Percentiles rank a stretch among this genome's conserved stretches.
Evolutionary conservation across 495 filamentous ascomycete genomes (phyloP).

Genomic region (Elasticomyces elasticus): DNA sequence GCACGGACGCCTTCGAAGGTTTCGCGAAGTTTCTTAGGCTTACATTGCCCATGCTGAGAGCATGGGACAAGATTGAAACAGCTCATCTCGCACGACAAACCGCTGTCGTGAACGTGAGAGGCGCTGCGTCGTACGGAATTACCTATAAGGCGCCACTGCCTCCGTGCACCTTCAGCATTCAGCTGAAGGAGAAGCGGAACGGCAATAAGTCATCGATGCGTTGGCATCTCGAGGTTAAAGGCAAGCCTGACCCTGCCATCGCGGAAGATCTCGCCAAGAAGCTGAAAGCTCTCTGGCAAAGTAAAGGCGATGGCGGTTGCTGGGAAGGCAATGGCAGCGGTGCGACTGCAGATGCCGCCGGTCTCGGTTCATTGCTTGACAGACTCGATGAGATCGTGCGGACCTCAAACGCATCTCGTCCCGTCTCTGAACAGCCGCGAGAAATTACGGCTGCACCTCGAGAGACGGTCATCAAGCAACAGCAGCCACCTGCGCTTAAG

Average conservation of each 20-base stretch:
- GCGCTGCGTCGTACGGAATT: conserved; percentile 23
- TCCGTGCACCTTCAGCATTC: conserved; percentile 21
- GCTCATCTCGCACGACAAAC: neutral
- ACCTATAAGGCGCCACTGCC: conserved; percentile 25
- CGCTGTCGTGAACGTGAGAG: conserved; percentile 14
- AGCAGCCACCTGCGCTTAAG: neutral
- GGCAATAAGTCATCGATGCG: conserved; percentile 5
- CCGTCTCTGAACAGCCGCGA: neutral
- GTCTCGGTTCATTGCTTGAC: conserved; percentile 20
- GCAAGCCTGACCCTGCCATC: neutral
- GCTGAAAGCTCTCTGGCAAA: conserved; percentile 21
- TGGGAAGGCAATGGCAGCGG: conserved; percentile 30
- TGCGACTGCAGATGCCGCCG: conserved; percentile 24
- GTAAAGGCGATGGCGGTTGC: conserved; percentile 18
- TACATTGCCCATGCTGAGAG: conserved; percentile 59
- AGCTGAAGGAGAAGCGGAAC: neutral
- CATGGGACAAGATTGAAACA: conserved; percentile 50
- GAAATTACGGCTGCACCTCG: neutral
- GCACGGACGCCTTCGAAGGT: conserved; percentile 36
- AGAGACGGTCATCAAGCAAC: neutral
- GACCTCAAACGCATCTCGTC: neutral
- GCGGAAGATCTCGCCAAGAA: conserved; percentile 14
- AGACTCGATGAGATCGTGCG: conserved; percentile 27
- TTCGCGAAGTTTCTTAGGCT: conserved; percentile 45
- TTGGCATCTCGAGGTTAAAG: conserved; percentile 6